These are phyloP conservation scores for Gossypium stocksii DNA, from an alignment of 345 rosid genomes.

Conservation along the genomic window DNA sequence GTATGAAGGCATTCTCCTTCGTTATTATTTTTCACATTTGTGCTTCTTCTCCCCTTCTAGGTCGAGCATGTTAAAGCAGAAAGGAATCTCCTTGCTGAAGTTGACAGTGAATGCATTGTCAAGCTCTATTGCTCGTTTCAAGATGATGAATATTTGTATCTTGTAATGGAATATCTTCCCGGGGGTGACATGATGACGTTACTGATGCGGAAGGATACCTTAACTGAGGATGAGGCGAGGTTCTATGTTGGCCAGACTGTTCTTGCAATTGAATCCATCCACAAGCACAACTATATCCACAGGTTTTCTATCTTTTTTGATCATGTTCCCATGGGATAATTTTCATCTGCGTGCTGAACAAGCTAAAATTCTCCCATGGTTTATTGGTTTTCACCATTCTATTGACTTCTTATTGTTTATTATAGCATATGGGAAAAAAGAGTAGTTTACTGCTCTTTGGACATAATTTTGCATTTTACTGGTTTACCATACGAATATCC, in stretches of 20 bases:
- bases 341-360: not conserved
- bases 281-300: conserved; percentile 62
- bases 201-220: conserved; percentile 64
- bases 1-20: not conserved
- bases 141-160: conserved; percentile 62
- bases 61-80: conserved; percentile 73
- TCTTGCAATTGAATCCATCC: conserved; percentile 68
- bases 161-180: conserved; percentile 69
- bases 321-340: not conserved
- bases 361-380: not conserved
- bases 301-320: conserved; percentile 32
- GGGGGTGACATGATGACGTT: conserved; percentile 81
- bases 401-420: not conserved
- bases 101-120: conserved; percentile 66
- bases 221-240: conserved; percentile 58
- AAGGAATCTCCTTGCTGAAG: conserved; percentile 71
- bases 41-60: conserved; percentile 22
- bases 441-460: not conserved
- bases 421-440: not conserved
- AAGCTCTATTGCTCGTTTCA: conserved; percentile 67
- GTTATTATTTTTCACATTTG: not conserved
- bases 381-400: not conserved
- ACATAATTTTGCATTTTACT: not conserved
- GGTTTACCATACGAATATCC: not conserved
- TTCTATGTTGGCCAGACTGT: conserved; percentile 67